Conservation (phyloP, 345 rosid genomes). For the Noccaea bulbosa region DNA sequence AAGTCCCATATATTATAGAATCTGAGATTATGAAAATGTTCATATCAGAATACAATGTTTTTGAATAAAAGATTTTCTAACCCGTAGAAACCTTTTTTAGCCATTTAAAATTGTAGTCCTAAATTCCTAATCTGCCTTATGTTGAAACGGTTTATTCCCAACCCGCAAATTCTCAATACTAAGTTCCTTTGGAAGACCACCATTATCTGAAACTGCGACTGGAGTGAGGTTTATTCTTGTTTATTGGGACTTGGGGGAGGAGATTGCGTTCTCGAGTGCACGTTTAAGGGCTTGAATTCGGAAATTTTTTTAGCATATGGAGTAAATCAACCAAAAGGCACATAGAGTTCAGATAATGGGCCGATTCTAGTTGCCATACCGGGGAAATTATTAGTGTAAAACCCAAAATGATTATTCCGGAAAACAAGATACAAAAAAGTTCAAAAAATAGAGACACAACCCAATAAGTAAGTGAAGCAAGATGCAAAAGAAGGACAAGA, state of each 20-base stretch:
- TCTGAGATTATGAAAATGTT: neutral
- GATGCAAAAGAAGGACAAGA: slow-evolving; percentile 24
- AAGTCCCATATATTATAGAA: neutral
- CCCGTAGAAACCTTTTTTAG: no score
- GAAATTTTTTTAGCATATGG: neutral
- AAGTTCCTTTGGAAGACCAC: no score
- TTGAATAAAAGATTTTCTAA: no score
- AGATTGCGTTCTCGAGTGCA: neutral
- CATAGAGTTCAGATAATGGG: slow-evolving; percentile 19
- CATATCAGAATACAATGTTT: neutral
- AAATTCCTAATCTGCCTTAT: no score
- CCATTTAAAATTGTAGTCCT: no score
- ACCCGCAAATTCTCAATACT: no score
- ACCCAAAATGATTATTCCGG: slow-evolving; percentile 26
- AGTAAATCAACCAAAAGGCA: slow-evolving; percentile 12
- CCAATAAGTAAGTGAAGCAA: slow-evolving; percentile 15
- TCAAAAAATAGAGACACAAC: slow-evolving; percentile 26
- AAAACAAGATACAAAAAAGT: slow-evolving; percentile 3
- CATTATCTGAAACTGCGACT: no score
- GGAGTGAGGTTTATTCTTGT: no score
- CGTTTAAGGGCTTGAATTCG: neutral
- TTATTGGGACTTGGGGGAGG: neutral
- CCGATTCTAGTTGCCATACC: neutral
- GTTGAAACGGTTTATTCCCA: no score
- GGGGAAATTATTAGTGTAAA: slow-evolving; percentile 5